A percentile compares a stretch with the other conserved stretches of the same genome.
phyloP scores from a whole-genome alignment of 2,329 filamentous ascomycete genomes.

The Dactylellina haptotyla region DNA sequence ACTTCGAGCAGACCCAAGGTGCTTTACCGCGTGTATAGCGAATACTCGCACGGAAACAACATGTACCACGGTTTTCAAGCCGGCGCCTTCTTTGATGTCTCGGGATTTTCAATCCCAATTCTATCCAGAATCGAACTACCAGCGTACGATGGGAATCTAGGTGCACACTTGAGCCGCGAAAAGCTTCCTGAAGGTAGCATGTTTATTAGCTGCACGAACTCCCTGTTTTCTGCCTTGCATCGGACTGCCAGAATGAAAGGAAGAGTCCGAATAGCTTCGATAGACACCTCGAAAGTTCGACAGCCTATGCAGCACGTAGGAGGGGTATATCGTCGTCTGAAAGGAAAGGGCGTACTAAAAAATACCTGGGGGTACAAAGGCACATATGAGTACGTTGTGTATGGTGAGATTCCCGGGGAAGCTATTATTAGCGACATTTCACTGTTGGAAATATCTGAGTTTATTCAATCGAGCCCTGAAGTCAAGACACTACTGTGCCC shows the following conservation, averaged over 20 bases:
- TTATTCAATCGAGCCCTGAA: not conserved
- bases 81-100: conserved; percentile 10
- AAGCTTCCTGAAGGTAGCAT: not conserved
- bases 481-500: not conserved
- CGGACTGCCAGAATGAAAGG: not conserved
- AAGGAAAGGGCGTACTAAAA: not conserved
- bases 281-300: not conserved
- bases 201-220: conserved; percentile 29
- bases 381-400: conserved; percentile 23
- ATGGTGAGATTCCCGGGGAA: not conserved
- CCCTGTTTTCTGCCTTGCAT: conserved; percentile 19
- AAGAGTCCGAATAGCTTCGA: not conserved
- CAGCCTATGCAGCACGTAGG: not conserved
- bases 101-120: not conserved
- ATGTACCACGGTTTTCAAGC: conserved; percentile 3
- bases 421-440: conserved; percentile 26
- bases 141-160: not conserved
- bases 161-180: not conserved
- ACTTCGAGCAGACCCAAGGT: no score
- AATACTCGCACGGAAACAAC: conserved; percentile 19
- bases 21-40: conserved; percentile 16
- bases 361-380: conserved; percentile 6
- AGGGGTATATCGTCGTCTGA: not conserved
- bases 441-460: not conserved
- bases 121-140: not conserved